Percentiles rank a stretch among this genome's conserved stretches.
Evolutionary conservation across 1,139 yeast species (phyloP).

Genomic region (Kodamaea ohmeri): DNA sequence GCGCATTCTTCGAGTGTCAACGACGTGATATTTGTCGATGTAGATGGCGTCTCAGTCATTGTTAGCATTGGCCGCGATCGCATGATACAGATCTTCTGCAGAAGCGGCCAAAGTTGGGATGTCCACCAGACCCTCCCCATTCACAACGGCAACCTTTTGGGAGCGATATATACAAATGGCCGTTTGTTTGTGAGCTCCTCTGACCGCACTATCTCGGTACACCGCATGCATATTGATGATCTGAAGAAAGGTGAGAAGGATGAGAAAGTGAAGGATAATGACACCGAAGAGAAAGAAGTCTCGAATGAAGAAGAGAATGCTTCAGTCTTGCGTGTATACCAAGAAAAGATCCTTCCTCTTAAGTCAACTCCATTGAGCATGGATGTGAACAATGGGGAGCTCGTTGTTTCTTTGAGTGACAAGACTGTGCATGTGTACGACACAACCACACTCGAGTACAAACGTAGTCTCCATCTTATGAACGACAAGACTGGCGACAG

Average conservation of each 20-base stretch:
- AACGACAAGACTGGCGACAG: constrained; percentile 37
- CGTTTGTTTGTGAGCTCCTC: constrained; percentile 53
- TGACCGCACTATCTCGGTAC: constrained; percentile 57
- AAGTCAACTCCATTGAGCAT: constrained; percentile 48
- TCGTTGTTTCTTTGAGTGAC: constrained; percentile 55
- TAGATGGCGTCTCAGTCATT: constrained; percentile 25
- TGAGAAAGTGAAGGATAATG: too few species aligned
- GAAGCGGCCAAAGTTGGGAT: constrained; percentile 36
- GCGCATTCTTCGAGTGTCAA: constrained; percentile 53
- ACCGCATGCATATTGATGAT: constrained; percentile 34
- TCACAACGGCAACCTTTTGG: constrained; percentile 55
- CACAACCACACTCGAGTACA: constrained; percentile 31
- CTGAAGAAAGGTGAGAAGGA: too few species aligned
- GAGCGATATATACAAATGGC: constrained; percentile 29
- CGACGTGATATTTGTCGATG: constrained; percentile 35
- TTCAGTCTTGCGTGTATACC: constrained; percentile 24
- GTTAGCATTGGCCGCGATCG: constrained; percentile 58
- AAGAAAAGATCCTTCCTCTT: constrained; percentile 47
- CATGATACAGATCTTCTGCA: constrained; percentile 53
- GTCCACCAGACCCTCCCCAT: constrained; percentile 54
- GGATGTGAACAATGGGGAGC: constrained; percentile 29
- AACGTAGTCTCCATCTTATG: constrained; percentile 39
- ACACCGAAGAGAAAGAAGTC: too few species aligned
- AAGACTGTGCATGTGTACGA: constrained; percentile 43
- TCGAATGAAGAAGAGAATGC: too few species aligned